Conservation (phyloP, 2,329 filamentous ascomycete genomes). For the Epichloe bromicola region DNA sequence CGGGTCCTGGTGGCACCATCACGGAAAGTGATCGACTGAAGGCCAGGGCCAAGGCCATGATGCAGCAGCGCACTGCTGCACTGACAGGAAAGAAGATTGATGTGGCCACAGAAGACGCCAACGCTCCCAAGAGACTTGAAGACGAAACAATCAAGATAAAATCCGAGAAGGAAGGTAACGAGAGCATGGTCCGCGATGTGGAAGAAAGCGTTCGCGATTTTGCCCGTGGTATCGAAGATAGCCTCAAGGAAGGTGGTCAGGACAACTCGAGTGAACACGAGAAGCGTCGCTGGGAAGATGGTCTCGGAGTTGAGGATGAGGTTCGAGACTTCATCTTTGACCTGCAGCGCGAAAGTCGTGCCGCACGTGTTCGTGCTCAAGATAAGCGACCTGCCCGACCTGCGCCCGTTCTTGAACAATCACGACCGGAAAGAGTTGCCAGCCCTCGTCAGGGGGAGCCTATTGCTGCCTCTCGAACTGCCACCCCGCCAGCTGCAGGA, state of each 20-base stretch:
- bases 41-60: constrained; percentile 91
- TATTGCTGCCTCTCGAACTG: constrained; percentile 38
- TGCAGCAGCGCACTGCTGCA: constrained; percentile 93
- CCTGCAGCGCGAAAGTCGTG: constrained; percentile 72
- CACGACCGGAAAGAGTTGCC: constrained; percentile 23
- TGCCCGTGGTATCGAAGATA: constrained; percentile 71
- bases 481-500: constrained; percentile 32
- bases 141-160: constrained; percentile 72
- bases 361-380: constrained; percentile 52
- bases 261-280: constrained; percentile 78
- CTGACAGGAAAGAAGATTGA: constrained; percentile 74
- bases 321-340: constrained; percentile 98
- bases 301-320: constrained; percentile 87
- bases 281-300: constrained; percentile 88
- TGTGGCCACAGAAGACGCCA: constrained; percentile 54
- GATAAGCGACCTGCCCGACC: constrained; percentile 38
- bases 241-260: constrained; percentile 66
- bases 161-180: constrained; percentile 83
- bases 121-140: constrained; percentile 74
- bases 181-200: constrained; percentile 91
- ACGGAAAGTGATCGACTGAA: constrained; percentile 93
- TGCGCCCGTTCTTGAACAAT: constrained; percentile 27
- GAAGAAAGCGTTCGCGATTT: constrained; percentile 93
- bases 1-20: constrained; percentile 76
- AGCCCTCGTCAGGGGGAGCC: constrained; percentile 40